Conservation (phyloP, 2,329 filamentous ascomycete species). For the Ramularia collo-cygni region DNA sequence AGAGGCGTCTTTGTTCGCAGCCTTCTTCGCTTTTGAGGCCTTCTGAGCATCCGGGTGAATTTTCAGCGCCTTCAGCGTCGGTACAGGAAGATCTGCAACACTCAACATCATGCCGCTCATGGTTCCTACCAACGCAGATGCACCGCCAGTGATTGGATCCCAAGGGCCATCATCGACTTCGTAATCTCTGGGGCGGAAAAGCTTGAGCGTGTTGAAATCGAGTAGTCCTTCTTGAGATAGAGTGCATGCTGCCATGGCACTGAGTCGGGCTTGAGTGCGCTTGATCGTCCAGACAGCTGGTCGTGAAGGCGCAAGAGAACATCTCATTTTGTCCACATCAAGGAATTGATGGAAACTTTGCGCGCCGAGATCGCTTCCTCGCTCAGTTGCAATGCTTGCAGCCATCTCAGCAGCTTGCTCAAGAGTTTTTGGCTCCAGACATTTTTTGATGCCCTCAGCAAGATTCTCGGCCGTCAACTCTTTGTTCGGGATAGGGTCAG, state of each 20-base stretch:
- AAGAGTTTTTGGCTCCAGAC: conserved; percentile 34
- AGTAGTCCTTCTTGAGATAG: conserved; percentile 59
- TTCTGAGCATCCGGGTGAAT: conserved; percentile 34
- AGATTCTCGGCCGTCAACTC: conserved; percentile 40
- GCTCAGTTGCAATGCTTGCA: conserved; percentile 37
- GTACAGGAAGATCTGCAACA: conserved; percentile 62
- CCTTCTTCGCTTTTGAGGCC: conserved; percentile 18
- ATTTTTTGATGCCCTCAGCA: conserved; percentile 40
- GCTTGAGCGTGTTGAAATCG: conserved; percentile 63
- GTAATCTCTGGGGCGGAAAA: conserved; percentile 62
- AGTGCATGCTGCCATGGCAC: conserved; percentile 64
- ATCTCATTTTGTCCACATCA: conserved; percentile 59
- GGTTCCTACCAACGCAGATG: conserved; percentile 75
- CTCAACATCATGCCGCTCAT: conserved; percentile 74
- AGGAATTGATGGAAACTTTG: conserved; percentile 46
- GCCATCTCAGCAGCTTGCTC: conserved; percentile 35
- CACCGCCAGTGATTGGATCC: conserved; percentile 71
- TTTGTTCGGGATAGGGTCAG: conserved; percentile 42
- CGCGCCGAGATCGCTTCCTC: conserved; percentile 37
- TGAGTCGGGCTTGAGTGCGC: conserved; percentile 60
- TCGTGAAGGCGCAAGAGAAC: conserved; percentile 59
- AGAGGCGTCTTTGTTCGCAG: conserved; percentile 7
- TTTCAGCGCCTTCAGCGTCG: conserved; percentile 44
- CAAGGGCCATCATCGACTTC: conserved; percentile 70
- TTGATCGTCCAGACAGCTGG: conserved; percentile 70